Base-by-base conservation (phyloP, 208 protist genomes). In the Crithidia bombi region DNA sequence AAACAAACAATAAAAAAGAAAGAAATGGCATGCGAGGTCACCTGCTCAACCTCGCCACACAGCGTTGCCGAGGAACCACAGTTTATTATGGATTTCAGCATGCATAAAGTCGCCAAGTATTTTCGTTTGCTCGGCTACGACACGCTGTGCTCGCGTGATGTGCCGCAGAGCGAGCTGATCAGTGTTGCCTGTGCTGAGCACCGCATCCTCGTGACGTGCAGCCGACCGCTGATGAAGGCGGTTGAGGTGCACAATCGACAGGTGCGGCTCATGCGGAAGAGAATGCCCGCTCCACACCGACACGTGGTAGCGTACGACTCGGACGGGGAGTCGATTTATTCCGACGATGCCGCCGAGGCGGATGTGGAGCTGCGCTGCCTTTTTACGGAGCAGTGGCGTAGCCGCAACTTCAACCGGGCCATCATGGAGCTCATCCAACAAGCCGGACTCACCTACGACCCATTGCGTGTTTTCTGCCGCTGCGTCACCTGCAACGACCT, bases 1-100 rank as follows among this genome's bases (percentile, higher is more conserved):
- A 41, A 41, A 41, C 12, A 41, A 41, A 15, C 36, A 12, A 10
- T 49, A 6, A 14, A 23, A 28, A 25, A 12, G 0, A n/a, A n/a
- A 59, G 26, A 3, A 2, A 78, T 77, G 71, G 49, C 64, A 30
- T 78, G 49, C 41, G 32, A 55, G 25, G 44, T 64, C 17, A 44
- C 59, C 35, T 68, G 73, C 50, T 78, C 64, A 7, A 67, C 64
- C 21, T 66, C 65, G 11, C 38, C 52, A 47, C 57, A 57, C 56
- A 61, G 50, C 43, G 70, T 65, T 3, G 69, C 33, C 15, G 57
- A 79, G 15, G 55, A 62, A 64, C 58, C 57, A 26, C 65, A 74
- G 17, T 94, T 94, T 56, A 57, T 89, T 17, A 88, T 94, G 79
- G 85, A 94, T 70, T 90, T 76, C 44, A 91, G 83, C 81, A 73